phyloP scores from a whole-genome alignment of 2,329 filamentous ascomycete species.

The Trichoderma koningiopsis region DNA sequence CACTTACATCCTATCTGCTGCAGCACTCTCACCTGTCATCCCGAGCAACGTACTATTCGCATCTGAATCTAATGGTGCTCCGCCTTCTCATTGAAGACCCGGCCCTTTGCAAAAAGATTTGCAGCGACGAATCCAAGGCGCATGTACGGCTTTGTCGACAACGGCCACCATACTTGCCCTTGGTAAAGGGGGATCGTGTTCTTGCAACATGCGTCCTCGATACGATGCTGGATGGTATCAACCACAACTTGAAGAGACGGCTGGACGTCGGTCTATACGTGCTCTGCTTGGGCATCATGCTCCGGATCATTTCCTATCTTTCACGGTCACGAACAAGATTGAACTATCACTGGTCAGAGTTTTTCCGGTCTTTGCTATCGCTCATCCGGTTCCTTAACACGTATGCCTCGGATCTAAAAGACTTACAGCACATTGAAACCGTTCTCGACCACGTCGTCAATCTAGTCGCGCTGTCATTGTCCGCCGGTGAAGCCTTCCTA shows the following conservation, averaged over 20 bases:
- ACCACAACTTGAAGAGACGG: conserved; percentile 85
- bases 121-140: conserved; percentile 73
- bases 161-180: conserved; percentile 79
- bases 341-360: conserved; percentile 89
- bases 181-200: conserved; percentile 71
- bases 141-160: conserved; percentile 85
- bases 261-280: conserved; percentile 85
- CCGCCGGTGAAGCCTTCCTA: conserved; percentile 85
- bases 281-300: conserved; percentile 76
- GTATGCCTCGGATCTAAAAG: conserved; percentile 77
- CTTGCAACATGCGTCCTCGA: conserved; percentile 79
- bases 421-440: conserved; percentile 67
- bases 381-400: conserved; percentile 88
- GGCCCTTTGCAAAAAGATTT: conserved; percentile 78
- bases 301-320: conserved; percentile 81
- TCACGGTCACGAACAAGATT: conserved; percentile 80
- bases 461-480: conserved; percentile 80
- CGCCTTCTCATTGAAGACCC: conserved; percentile 87
- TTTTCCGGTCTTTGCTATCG: conserved; percentile 86
- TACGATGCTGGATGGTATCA: conserved; percentile 85
- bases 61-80: conserved; percentile 81
- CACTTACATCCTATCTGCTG: conserved; percentile 86
- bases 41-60: conserved; percentile 78
- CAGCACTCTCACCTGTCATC: conserved; percentile 87
- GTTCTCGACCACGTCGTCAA: conserved; percentile 80